Conservation (phyloP, 441 rosid species). For the Gossypium lobatum region DNA sequence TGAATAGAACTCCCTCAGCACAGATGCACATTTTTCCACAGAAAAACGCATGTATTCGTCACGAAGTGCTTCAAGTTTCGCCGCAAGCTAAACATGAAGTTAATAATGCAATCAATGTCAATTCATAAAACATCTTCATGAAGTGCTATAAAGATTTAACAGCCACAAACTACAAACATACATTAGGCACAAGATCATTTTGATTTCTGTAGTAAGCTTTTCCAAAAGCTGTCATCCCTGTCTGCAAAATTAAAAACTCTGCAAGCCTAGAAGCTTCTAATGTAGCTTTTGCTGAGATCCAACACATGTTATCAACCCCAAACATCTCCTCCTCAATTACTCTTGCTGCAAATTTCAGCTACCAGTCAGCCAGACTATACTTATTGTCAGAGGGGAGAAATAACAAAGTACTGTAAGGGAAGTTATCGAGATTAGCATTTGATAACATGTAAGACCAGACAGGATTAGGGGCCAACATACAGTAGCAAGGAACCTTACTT, state of each 20-base stretch:
- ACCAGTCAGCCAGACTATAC: slow-evolving; percentile 19
- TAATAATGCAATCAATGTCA: slow-evolving; percentile 6
- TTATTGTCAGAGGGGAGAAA: not conserved
- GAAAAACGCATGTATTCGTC: slow-evolving; percentile 87
- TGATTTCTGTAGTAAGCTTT: slow-evolving; percentile 83
- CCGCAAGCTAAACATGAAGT: slow-evolving; percentile 56
- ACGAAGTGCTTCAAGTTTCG: slow-evolving; percentile 88
- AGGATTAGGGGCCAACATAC: not conserved
- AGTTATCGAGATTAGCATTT: not conserved
- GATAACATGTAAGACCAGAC: not conserved
- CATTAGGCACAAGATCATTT: slow-evolving; percentile 86
- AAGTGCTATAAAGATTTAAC: slow-evolving; percentile 8
- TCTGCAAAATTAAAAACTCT: slow-evolving; percentile 78
- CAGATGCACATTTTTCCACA: slow-evolving; percentile 69
- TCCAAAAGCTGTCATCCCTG: slow-evolving; percentile 98
- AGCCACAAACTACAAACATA: slow-evolving; percentile 21
- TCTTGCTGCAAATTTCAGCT: slow-evolving; percentile 54
- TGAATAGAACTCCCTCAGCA: slow-evolving; percentile 73
- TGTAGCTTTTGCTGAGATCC: slow-evolving; percentile 92
- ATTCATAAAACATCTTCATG: slow-evolving; percentile 8
- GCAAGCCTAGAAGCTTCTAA: slow-evolving; percentile 86
- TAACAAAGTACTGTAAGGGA: not conserved
- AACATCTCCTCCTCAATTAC: slow-evolving; percentile 94
- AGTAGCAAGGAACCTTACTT: not conserved
- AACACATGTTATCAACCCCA: slow-evolving; percentile 76